Evolutionary conservation across 1,284 basidiomycete genomes (phyloP).

Genomic region (Phylloporus sp.): DNA sequence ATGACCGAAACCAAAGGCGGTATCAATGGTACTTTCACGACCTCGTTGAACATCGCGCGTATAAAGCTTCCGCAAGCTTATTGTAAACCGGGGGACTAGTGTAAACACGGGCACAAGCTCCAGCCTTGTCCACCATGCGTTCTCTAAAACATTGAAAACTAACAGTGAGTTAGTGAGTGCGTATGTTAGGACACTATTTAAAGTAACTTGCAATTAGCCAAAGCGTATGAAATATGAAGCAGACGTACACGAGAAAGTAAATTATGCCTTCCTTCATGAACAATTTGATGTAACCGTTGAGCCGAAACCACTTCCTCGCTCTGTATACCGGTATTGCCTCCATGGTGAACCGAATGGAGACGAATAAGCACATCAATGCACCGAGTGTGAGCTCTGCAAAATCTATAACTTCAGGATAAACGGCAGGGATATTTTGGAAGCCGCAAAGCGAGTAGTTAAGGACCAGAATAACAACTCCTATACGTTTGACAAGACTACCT

Average conservation of each 20-base stretch:
- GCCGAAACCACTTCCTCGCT: neutral
- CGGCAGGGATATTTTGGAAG: neutral
- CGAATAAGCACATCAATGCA: neutral
- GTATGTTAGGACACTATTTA: neutral
- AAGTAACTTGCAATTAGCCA: neutral
- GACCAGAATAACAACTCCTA: neutral
- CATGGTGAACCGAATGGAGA: neutral
- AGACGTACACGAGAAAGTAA: constrained; percentile 1
- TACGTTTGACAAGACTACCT: neutral
- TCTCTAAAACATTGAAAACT: neutral
- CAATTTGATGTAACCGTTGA: neutral
- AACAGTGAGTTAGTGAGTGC: neutral
- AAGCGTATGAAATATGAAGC: too few species aligned
- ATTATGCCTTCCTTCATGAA: constrained; percentile 3
- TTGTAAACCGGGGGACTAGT: neutral
- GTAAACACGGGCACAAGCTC: neutral
- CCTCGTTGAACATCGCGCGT: neutral
- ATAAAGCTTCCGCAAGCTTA: constrained; percentile 1
- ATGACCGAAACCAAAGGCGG: neutral
- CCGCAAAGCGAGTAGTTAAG: neutral
- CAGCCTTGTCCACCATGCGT: neutral
- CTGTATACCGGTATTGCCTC: neutral
- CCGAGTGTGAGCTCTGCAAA: neutral
- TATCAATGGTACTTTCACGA: neutral
- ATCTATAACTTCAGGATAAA: neutral